Percentiles rank a stretch among this genome's conserved stretches.
These are phyloP conservation scores for Aphanomyces euteiches DNA, from an alignment of 352 stramenopile species.

Conservation along the genomic window DNA sequence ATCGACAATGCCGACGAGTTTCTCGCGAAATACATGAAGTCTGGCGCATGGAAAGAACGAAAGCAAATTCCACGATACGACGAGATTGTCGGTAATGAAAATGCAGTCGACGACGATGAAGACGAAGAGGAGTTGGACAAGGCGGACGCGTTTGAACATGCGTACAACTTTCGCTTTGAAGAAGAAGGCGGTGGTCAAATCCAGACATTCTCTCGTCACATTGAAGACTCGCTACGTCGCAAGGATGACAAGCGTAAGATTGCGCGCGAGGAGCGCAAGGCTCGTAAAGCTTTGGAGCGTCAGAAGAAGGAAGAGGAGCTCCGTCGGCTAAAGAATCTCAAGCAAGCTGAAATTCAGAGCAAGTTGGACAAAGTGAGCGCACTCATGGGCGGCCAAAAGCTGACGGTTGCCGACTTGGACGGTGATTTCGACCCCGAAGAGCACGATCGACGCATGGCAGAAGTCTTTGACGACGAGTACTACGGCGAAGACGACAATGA, in stretches of 20 bases:
- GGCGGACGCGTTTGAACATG: conserved; percentile 96
- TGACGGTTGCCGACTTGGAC: conserved; percentile 51
- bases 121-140: conserved; percentile 91
- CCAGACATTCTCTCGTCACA: conserved; percentile 72
- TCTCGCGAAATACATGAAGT: conserved; percentile 72
- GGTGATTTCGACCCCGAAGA: conserved; percentile 96
- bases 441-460: conserved; percentile 95
- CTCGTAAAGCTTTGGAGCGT: conserved; percentile 93
- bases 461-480: conserved; percentile 98
- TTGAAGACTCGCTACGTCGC: conserved; percentile 90
- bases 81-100: conserved; percentile 51
- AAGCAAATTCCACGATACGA: conserved; percentile 61
- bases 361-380: conserved; percentile 90
- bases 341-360: conserved; percentile 93
- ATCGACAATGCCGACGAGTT: conserved; percentile 70
- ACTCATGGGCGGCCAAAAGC: conserved; percentile 67
- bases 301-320: conserved; percentile 97
- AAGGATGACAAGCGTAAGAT: conserved; percentile 95
- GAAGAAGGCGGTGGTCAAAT: conserved; percentile 89
- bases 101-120: conserved; percentile 76
- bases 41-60: conserved; percentile 76
- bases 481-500: conserved; percentile 87
- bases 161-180: conserved; percentile 99
- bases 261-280: conserved; percentile 91
- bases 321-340: conserved; percentile 96